Percentiles rank a stretch among this genome's conserved stretches.
These are phyloP conservation scores for Penicillium fimorum DNA, from an alignment of 495 filamentous ascomycete genomes.

Conservation along the genomic window DNA sequence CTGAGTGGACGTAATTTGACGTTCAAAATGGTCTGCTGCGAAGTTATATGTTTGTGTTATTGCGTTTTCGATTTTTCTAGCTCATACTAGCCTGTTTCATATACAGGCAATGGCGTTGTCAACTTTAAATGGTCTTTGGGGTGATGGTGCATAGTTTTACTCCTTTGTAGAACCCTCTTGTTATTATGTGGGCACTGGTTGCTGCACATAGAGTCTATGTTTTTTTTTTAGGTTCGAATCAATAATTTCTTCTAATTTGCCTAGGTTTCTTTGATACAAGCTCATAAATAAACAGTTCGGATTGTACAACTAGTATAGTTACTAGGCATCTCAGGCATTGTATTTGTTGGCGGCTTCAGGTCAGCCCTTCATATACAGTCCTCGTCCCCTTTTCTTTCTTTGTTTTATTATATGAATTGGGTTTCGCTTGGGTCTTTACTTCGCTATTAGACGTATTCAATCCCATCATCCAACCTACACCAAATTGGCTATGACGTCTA, in stretches of 20 bases:
- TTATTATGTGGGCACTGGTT: conserved; percentile 27
- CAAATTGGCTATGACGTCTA: conserved; percentile 2
- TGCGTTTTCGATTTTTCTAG: conserved; percentile 12
- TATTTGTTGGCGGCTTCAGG: not conserved
- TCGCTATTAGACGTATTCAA: not conserved
- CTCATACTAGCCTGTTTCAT: conserved; percentile 10
- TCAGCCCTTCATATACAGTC: not conserved
- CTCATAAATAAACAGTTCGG: not conserved
- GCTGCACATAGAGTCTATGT: conserved; percentile 22
- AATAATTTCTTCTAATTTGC: conserved; percentile 17
- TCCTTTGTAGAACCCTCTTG: conserved; percentile 11
- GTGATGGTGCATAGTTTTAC: conserved; percentile 11
- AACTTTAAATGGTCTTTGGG: conserved; percentile 11
- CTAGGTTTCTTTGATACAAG: not conserved
- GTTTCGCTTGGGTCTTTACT: not conserved
- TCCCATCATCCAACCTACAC: not conserved
- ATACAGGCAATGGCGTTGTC: conserved; percentile 18
- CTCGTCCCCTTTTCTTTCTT: not conserved
- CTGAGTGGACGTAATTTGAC: conserved; percentile 35
- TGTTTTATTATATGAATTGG: not conserved
- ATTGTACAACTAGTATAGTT: not conserved
- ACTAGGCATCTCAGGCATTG: not conserved
- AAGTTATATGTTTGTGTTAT: conserved; percentile 11
- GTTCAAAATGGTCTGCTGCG: not conserved
- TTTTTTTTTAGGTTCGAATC: conserved; percentile 15